Percentiles rank a stretch among this genome's conserved stretches.
Conservation (phyloP, 2,329 filamentous ascomycete species). For the Penicillium sp. region DNA sequence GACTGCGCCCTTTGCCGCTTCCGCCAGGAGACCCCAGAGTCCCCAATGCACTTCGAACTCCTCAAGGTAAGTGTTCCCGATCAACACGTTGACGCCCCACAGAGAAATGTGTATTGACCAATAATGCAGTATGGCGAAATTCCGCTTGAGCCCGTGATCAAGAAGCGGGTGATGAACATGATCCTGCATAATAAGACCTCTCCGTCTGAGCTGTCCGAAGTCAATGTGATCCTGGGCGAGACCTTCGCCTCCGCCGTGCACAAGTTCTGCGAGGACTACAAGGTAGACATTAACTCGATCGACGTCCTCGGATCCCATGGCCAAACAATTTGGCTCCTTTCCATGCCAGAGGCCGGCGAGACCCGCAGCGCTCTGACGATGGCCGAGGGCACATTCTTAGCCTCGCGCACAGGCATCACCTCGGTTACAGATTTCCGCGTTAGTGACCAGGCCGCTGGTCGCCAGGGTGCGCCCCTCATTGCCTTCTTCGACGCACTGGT, state of each 20-base stretch:
- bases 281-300: slow-evolving; percentile 48
- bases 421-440: slow-evolving; percentile 61
- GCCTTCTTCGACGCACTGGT: slow-evolving; percentile 60
- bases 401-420: slow-evolving; percentile 58
- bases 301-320: slow-evolving; percentile 61
- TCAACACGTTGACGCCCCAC: neutral
- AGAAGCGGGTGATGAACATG: slow-evolving; percentile 59
- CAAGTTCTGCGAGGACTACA: slow-evolving; percentile 50
- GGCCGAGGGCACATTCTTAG: slow-evolving; percentile 59
- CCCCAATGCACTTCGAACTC: slow-evolving; percentile 58
- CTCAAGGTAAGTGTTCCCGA: slow-evolving; percentile 33
- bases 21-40: slow-evolving; percentile 53
- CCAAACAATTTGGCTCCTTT: slow-evolving; percentile 60
- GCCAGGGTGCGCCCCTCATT: slow-evolving; percentile 58
- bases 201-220: slow-evolving; percentile 55
- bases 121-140: slow-evolving; percentile 55
- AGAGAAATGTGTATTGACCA: neutral
- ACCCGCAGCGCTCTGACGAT: slow-evolving; percentile 55
- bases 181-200: slow-evolving; percentile 57
- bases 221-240: slow-evolving; percentile 60
- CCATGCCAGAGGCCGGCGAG: slow-evolving; percentile 53
- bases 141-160: slow-evolving; percentile 55
- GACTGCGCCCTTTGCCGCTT: slow-evolving; percentile 62
- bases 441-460: slow-evolving; percentile 57
- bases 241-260: slow-evolving; percentile 56